Evolutionary conservation across 139 green algal species (phyloP), one percentile per base, ranked within the genome.

Genomic region (Monoraphidium neglectum): DNA sequence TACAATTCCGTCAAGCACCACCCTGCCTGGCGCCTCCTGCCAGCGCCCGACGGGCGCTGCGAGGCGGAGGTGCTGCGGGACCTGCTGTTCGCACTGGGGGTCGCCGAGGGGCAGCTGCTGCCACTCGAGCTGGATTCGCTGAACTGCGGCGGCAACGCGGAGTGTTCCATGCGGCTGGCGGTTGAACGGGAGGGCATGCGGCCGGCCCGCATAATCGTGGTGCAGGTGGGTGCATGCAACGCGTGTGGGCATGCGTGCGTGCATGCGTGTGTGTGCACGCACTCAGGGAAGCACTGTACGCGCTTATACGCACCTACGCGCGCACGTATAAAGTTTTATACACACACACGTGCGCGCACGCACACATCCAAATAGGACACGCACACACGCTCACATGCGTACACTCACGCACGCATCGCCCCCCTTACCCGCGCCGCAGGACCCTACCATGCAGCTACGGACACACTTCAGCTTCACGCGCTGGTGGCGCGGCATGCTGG

Each of bases 361-460:
- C n/a, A n/a, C n/a, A n/a, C n/a, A n/a, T n/a, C n/a, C n/a, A n/a
- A n/a, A n/a, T n/a, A n/a, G n/a, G n/a, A n/a, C n/a, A n/a, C n/a
- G n/a, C n/a, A n/a, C n/a, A n/a, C n/a, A n/a, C n/a, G n/a, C n/a
- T n/a, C n/a, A n/a, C n/a, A n/a, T n/a, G n/a, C n/a, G n/a, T n/a
- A n/a, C n/a, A n/a, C n/a, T n/a, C n/a, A n/a, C n/a, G n/a, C n/a
- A n/a, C n/a, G n/a, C n/a, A n/a, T n/a, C n/a, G n/a, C n/a, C n/a
- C n/a, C n/a, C n/a, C n/a, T n/a, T n/a, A n/a, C n/a, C n/a, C n/a
- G n/a, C n/a, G n/a, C n/a, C 47, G 51, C 59, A 77, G 60, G 72
- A 77, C 40, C 72, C 72, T 2, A 77, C 72, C 1, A 77, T 77
- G 72, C 72, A 77, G 59, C 72, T 51, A 38, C 72, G 72, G 32